Percentiles rank a stretch among this genome's conserved stretches.
phyloP scores from a whole-genome alignment of 1,139 yeast species.

The Candida pseudocylindracea region DNA sequence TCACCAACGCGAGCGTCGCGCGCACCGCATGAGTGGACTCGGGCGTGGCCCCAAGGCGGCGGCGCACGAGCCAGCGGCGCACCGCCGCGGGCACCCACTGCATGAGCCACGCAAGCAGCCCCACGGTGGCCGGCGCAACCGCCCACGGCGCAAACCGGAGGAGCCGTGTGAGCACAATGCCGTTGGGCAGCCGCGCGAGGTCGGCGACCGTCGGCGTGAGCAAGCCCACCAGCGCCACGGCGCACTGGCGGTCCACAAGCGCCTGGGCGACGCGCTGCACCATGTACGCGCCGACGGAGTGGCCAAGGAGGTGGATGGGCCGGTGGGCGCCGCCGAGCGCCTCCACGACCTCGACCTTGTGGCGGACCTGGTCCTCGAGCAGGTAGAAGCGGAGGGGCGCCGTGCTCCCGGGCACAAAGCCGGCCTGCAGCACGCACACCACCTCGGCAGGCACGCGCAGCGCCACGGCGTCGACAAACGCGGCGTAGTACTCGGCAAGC shows the following conservation, averaged over 20 bases:
- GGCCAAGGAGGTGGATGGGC: conserved; percentile 26
- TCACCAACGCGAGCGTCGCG: conserved; percentile 19
- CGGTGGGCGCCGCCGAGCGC: conserved; percentile 8
- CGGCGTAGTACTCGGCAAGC: conserved; percentile 29
- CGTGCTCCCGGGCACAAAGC: conserved; percentile 7
- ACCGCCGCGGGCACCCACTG: conserved; percentile 6
- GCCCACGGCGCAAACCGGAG: conserved; percentile 5
- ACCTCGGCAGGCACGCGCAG: conserved; percentile 17
- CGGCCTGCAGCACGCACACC: conserved; percentile 33
- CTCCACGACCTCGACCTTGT: conserved; percentile 18
- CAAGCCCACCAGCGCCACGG: conserved; percentile 25
- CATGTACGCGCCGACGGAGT: conserved; percentile 40
- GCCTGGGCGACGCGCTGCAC: conserved; percentile 15
- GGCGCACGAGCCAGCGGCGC: conserved; percentile 7
- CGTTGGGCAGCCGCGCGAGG: conserved; percentile 28
- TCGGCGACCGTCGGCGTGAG: conserved; percentile 43
- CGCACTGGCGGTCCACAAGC: conserved; percentile 6
- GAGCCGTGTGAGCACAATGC: conserved; percentile 13
- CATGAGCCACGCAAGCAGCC: conserved; percentile 7
- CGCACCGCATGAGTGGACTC: conserved; percentile 11
- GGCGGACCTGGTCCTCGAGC: conserved; percentile 27
- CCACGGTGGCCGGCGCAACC: conserved; percentile 1
- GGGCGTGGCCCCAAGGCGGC: conserved; percentile 6
- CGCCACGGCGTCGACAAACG: conserved; percentile 23
- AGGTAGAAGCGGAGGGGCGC: conserved; percentile 7